phyloP scores from a whole-genome alignment of 1,139 yeast species.

The Meyerozyma smithsonii region DNA sequence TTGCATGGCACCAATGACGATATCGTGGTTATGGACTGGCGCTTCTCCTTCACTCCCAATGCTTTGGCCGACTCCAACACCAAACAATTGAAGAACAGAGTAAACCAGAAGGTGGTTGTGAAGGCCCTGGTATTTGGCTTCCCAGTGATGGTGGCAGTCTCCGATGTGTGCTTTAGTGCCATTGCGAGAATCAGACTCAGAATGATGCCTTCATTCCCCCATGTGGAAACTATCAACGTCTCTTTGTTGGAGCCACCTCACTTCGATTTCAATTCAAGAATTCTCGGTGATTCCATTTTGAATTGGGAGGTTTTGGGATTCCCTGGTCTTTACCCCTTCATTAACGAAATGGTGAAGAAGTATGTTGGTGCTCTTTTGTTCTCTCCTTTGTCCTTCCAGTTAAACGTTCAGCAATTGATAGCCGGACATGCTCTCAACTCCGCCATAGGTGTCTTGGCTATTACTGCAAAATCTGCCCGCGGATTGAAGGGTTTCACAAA shows the following conservation, averaged over 20 bases:
- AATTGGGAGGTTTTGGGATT: conserved; percentile 82
- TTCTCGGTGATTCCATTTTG: conserved; percentile 73
- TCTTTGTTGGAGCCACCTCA: conserved; percentile 81
- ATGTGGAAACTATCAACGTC: conserved; percentile 82
- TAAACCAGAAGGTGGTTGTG: conserved; percentile 74
- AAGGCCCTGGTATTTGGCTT: conserved; percentile 65
- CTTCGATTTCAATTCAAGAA: conserved; percentile 73
- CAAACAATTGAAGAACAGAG: conserved; percentile 77
- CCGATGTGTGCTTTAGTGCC: conserved; percentile 61
- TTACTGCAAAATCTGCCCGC: conserved; percentile 63
- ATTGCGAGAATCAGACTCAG: conserved; percentile 75
- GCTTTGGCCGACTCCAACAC: conserved; percentile 76
- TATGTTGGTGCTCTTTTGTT: conserved; percentile 85
- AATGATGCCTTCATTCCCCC: conserved; percentile 89
- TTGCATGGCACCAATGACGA: conserved; percentile 84
- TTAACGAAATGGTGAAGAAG: conserved; percentile 79
- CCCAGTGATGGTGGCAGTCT: conserved; percentile 57
- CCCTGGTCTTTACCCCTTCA: conserved; percentile 81
- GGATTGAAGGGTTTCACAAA: conserved; percentile 65
- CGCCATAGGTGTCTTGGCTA: conserved; percentile 79
- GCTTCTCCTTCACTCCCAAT: conserved; percentile 85
- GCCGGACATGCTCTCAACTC: conserved; percentile 80
- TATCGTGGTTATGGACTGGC: conserved; percentile 96
- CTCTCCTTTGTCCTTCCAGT: conserved; percentile 85
- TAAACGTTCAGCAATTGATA: conserved; percentile 84